phyloP scores from a whole-genome alignment of 176 grass and related monocot species.

The Saccharum spontaneum region DNA sequence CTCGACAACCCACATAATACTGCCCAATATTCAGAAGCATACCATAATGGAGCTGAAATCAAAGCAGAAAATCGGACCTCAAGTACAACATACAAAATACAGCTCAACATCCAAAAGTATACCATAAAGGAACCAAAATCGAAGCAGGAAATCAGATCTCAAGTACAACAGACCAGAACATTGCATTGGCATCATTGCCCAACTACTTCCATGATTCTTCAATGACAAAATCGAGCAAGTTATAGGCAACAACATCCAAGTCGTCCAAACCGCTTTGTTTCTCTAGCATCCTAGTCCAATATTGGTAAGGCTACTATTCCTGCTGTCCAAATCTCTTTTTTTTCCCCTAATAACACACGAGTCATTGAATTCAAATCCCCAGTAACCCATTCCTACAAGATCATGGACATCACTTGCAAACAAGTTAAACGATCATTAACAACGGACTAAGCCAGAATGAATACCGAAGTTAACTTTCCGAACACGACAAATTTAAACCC shows the following conservation, averaged over 20 bases:
- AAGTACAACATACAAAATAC: neutral
- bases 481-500: neutral
- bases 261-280: neutral
- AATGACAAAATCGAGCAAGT: neutral
- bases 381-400: neutral
- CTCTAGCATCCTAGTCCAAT: neutral
- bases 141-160: conserved; percentile 11
- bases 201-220: neutral
- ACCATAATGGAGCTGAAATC: neutral
- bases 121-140: neutral
- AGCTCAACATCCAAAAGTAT: neutral
- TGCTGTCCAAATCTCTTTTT: neutral
- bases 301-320: neutral
- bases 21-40: neutral
- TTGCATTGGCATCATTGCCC: neutral
- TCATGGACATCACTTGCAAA: neutral
- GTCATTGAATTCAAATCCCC: conserved; percentile 4
- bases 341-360: neutral
- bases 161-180: neutral
- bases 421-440: neutral
- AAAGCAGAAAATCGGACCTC: neutral
- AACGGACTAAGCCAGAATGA: neutral
- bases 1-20: neutral
- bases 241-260: neutral
- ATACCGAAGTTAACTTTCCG: neutral